A percentile compares a stretch with the other conserved stretches of the same genome.
These are phyloP conservation scores for Chytriomyces confervae DNA, from an alignment of 192 early-diverging fungal species.

Conservation along the genomic window DNA sequence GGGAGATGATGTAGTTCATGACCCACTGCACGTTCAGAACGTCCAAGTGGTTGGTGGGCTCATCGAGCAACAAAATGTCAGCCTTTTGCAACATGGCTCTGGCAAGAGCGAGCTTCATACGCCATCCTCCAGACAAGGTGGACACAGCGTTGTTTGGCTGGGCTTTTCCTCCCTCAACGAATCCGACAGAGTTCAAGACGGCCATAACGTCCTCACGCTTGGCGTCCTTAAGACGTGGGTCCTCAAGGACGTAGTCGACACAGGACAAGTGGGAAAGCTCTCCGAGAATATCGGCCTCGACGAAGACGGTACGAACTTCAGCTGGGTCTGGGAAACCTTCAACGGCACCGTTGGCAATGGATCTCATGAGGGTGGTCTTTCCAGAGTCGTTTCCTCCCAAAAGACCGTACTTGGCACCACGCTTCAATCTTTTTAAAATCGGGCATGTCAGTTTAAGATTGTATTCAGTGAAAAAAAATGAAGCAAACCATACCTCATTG, in stretches of 20 bases:
- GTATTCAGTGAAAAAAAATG: background rate
- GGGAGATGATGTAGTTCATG: conserved; percentile 73
- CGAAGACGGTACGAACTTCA: conserved; percentile 78
- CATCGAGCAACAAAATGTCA: conserved; percentile 84
- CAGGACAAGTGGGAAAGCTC: conserved; percentile 74
- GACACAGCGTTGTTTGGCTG: conserved; percentile 63
- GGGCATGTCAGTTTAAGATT: conserved; percentile 23
- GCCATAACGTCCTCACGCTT: conserved; percentile 60
- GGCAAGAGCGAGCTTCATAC: conserved; percentile 88
- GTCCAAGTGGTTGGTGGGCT: conserved; percentile 88
- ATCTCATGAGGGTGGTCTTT: conserved; percentile 85
- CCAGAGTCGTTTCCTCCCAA: conserved; percentile 84
- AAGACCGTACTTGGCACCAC: conserved; percentile 84
- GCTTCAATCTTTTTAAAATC: conserved; percentile 57
- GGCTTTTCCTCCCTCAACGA: conserved; percentile 67
- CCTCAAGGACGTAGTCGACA: conserved; percentile 69
- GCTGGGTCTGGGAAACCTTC: conserved; percentile 81
- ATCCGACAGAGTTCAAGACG: conserved; percentile 69
- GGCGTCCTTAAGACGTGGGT: conserved; percentile 41
- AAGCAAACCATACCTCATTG: conserved; percentile 40
- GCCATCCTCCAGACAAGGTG: conserved; percentile 84
- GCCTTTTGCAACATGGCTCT: conserved; percentile 85
- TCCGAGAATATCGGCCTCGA: conserved; percentile 68
- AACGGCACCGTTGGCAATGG: conserved; percentile 82
- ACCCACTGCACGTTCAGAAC: conserved; percentile 68